A percentile compares a stretch with the other conserved stretches of the same genome.
Conservation (phyloP, 345 rosid species). For the Nasturtium officinale region DNA sequence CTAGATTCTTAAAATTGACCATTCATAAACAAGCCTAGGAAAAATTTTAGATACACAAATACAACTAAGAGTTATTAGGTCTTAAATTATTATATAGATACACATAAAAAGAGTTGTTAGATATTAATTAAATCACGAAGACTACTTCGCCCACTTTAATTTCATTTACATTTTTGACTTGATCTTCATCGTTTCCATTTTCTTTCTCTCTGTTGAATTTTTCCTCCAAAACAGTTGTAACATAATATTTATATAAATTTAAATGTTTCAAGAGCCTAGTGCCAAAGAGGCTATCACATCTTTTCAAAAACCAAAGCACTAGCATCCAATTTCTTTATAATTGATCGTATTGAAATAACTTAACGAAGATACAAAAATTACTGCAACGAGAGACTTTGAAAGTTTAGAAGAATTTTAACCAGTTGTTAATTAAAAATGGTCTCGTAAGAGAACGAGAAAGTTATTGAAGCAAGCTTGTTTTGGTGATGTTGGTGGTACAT, state of each 20-base stretch:
- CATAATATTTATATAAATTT: neutral
- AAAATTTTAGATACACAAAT: too few species aligned
- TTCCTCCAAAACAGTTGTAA: neutral
- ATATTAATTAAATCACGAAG: neutral
- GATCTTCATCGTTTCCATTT: neutral
- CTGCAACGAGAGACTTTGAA: too few species aligned
- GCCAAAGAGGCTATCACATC: conserved; percentile 36
- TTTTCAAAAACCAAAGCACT: conserved; percentile 2
- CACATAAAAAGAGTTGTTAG: neutral
- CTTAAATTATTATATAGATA: neutral
- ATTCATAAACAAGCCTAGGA: neutral
- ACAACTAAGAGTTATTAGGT: neutral
- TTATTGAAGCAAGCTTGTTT: too few species aligned
- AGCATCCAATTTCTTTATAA: neutral
- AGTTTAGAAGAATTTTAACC: too few species aligned
- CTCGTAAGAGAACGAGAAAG: too few species aligned
- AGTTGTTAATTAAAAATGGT: too few species aligned
- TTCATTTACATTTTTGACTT: conserved; percentile 5
- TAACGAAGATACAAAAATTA: too few species aligned
- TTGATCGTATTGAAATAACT: neutral
- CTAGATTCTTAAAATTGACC: neutral
- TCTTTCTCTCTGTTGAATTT: neutral
- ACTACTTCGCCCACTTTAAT: neutral
- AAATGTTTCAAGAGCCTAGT: conserved; percentile 11
- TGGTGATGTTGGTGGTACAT: too few species aligned